A percentile compares a stretch with the other conserved stretches of the same genome.
Evolutionary conservation across 192 early-diverging fungal genomes (phyloP).

Genomic region (Backusella tarrabulga): DNA sequence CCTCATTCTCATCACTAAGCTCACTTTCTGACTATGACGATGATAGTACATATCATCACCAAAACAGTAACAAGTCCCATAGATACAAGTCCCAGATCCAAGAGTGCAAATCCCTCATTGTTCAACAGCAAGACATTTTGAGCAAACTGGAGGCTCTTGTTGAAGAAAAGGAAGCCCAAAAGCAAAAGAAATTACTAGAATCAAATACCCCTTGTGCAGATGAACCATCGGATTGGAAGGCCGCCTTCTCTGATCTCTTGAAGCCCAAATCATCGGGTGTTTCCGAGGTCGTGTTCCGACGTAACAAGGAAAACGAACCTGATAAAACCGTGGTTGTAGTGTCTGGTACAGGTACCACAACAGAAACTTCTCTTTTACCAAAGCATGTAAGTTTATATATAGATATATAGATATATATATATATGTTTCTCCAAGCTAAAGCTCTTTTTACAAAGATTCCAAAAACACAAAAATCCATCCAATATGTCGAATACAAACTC

Average conservation of each 20-base stretch:
- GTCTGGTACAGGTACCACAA: conserved; percentile 11
- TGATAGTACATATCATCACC: not conserved
- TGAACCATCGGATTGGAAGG: not conserved
- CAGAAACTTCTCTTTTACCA: conserved; percentile 6
- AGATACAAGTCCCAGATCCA: not conserved
- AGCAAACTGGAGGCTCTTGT: not conserved
- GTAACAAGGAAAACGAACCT: not conserved
- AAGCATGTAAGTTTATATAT: not conserved
- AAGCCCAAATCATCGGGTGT: not conserved
- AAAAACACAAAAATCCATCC: not conserved
- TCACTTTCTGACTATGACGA: conserved; percentile 1
- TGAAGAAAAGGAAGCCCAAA: not conserved
- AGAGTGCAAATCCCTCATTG: conserved; percentile 1
- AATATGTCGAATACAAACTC: conserved; percentile 9
- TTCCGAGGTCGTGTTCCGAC: not conserved
- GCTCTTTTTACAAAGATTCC: not conserved
- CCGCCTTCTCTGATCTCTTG: not conserved
- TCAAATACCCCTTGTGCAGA: not conserved
- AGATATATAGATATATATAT: no score
- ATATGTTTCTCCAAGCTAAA: not conserved
- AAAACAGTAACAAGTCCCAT: not conserved
- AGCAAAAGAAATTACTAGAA: not conserved
- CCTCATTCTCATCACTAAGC: not conserved
- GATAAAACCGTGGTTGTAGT: conserved; percentile 3
- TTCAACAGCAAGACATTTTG: not conserved